Conservation (phyloP, 2,329 filamentous ascomycete species). For the Trichoderma atrobrunneum region DNA sequence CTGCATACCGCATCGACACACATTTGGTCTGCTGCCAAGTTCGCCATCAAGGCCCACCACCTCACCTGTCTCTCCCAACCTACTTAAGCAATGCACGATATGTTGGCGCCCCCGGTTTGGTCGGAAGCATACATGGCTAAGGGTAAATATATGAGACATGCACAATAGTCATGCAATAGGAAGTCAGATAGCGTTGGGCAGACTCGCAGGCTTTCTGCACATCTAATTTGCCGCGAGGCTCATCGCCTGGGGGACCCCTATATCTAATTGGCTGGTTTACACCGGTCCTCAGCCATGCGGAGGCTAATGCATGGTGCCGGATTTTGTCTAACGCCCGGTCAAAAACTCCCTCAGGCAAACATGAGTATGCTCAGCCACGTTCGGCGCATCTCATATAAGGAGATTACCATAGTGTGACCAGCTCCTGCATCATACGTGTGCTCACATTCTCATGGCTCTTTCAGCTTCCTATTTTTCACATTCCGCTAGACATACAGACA, state of each 20-base stretch:
- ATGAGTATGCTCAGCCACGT: background rate
- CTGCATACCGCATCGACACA: background rate
- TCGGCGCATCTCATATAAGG: background rate
- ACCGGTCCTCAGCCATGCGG: background rate
- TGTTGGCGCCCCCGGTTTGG: background rate
- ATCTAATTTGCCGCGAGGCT: background rate
- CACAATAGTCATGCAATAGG: background rate
- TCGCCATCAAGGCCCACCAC: background rate
- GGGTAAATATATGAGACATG: background rate
- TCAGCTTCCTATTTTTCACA: background rate
- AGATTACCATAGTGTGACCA: background rate
- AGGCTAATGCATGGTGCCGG: background rate
- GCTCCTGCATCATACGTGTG: background rate
- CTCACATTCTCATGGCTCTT: background rate
- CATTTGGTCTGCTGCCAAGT: background rate
- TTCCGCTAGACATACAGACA: too few species aligned
- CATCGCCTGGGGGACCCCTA: too few species aligned
- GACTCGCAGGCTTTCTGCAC: background rate
- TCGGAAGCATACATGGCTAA: background rate
- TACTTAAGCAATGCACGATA: background rate
- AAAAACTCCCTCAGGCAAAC: too few species aligned
- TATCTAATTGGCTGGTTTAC: background rate
- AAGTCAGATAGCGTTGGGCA: background rate
- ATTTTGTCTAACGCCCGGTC: background rate
- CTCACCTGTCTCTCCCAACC: background rate